Base-by-base conservation (phyloP, 352 stramenopile genomes). In the Chrysophaeum taylorii region DNA sequence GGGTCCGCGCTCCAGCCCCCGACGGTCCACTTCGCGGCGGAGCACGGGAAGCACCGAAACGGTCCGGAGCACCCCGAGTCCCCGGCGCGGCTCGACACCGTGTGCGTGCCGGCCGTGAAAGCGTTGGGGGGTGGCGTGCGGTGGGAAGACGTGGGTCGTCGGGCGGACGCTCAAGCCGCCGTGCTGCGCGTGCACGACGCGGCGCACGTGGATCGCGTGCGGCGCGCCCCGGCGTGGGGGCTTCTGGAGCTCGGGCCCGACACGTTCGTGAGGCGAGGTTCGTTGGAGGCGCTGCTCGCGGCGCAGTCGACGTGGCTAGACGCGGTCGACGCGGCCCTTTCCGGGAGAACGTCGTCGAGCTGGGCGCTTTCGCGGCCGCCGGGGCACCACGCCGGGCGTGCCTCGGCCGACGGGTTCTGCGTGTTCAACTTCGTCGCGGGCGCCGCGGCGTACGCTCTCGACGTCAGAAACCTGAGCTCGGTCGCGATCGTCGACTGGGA, bases 311-410 rank as follows among this genome's bases (percentile, higher is more conserved):
- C 27, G 2, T 66, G 57, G 57, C 31, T 66, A 31, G 57, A 66
- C 31, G 57, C 57, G 12, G 57, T 66, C 33, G 57, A 66, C 57
- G 33, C 23, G 18, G 57, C 57, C 16, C 31, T 36, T 15, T 14
- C 21, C 2, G 33, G 36, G 2, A 2, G 14, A 23, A 18, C 16
- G 4, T 16, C 31, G 16, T 31, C 57, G 1, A n/a, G n/a, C n/a
- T 37, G 27, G 53, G 78, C 79, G 18, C 57, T 85, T n/a, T 82
- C 75, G 35, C 83, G 92, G 36, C 92, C 92, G 36, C 92, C 92
- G 14, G 91, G 92, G 16, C 92, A 97, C 75, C 91, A 97, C 76
- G 91, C 87, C 16, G 88, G 87, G 39, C 76, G 79, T 25, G 42
- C 79, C 16, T 43, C 72, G 25, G 79, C 85, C 2, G 91, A 92